Evolutionary conservation across 2,329 filamentous ascomycete species (phyloP).

Genomic region (Aureobasidium sp.): DNA sequence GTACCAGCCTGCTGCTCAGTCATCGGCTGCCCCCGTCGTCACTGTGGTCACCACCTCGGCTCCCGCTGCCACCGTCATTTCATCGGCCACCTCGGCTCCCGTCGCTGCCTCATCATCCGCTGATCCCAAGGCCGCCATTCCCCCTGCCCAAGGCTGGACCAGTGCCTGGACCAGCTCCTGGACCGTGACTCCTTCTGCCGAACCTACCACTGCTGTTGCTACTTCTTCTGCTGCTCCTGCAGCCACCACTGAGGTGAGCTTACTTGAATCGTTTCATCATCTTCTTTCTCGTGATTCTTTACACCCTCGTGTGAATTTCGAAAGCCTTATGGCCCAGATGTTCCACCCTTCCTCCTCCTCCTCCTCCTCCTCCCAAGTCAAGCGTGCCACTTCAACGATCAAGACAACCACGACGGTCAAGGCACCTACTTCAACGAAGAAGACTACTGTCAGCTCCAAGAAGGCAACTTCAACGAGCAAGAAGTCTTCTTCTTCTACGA

Average conservation of each 20-base stretch:
- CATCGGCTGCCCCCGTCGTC: background rate
- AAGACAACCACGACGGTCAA: constrained; percentile 10
- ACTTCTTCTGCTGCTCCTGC: constrained; percentile 12
- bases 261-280: constrained; percentile 9
- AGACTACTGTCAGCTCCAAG: constrained; percentile 5
- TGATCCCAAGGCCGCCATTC: background rate
- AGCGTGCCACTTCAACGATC: constrained; percentile 16
- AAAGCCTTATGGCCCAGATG: constrained; percentile 9
- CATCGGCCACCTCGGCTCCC: background rate
- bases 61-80: background rate
- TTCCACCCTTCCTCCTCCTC: constrained; percentile 3
- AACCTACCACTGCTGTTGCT: constrained; percentile 12
- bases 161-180: constrained; percentile 7
- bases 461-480: constrained; percentile 10
- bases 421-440: constrained; percentile 4
- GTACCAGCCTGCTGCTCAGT: background rate
- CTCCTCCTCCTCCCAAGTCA: constrained; percentile 5
- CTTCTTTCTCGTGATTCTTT: constrained; percentile 12
- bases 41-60: background rate
- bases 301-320: constrained; percentile 4
- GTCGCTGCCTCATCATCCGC: background rate
- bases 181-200: constrained; percentile 5
- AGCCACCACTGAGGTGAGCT: constrained; percentile 7
- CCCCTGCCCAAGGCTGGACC: background rate
- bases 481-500: constrained; percentile 4